Evolutionary conservation across 208 protist species (phyloP).

Genomic region (Trypanosoma cruzi): DNA sequence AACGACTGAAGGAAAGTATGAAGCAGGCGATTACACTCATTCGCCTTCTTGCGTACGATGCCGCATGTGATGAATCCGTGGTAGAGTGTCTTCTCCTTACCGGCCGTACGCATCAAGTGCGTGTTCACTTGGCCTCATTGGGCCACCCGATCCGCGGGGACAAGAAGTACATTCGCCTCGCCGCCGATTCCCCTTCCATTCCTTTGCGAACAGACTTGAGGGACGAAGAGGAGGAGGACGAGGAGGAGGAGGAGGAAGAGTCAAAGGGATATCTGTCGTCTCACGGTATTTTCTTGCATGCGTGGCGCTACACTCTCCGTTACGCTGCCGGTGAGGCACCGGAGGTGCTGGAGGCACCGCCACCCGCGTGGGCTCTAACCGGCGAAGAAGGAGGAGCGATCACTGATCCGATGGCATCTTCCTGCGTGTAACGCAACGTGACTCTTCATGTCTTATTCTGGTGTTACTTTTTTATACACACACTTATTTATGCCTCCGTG

Average conservation of each 20-base stretch:
- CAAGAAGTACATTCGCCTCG: slow-evolving; percentile 59
- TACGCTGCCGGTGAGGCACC: slow-evolving; percentile 15
- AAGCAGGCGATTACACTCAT: slow-evolving; percentile 49
- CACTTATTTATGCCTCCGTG: too few species aligned
- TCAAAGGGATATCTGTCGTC: background rate
- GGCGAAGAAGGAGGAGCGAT: too few species aligned
- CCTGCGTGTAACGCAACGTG: too few species aligned
- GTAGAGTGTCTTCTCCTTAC: slow-evolving; percentile 81
- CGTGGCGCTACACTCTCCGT: slow-evolving; percentile 58
- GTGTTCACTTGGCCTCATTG: slow-evolving; percentile 87
- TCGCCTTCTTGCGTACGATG: slow-evolving; percentile 45
- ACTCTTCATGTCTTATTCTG: too few species aligned
- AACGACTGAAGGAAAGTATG: slow-evolving; percentile 41
- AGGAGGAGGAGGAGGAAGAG: slow-evolving; percentile 14
- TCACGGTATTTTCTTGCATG: slow-evolving; percentile 62
- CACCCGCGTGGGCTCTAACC: slow-evolving; percentile 41
- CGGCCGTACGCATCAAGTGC: slow-evolving; percentile 93
- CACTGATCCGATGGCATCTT: too few species aligned
- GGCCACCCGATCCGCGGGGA: slow-evolving; percentile 90
- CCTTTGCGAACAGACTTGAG: background rate
- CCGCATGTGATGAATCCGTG: slow-evolving; percentile 42
- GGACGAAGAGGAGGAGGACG: background rate
- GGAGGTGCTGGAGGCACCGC: slow-evolving; percentile 35
- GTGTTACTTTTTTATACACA: too few species aligned
- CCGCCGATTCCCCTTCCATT: background rate